Conservation (phyloP, 2,329 filamentous ascomycete genomes). For the Penicillium sp. region DNA sequence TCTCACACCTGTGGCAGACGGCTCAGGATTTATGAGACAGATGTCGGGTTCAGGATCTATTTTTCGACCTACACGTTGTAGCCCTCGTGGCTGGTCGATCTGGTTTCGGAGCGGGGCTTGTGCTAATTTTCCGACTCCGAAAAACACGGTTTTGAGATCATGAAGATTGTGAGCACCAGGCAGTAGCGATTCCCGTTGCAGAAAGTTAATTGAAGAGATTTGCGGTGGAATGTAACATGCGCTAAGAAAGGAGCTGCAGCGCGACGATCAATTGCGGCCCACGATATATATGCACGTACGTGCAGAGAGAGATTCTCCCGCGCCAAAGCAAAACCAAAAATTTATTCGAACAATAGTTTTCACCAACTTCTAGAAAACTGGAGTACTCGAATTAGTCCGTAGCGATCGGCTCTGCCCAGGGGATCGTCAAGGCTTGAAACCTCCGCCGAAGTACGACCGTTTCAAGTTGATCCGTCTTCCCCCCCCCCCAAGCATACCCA, state of each 20-base stretch:
- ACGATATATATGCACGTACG: slow-evolving; percentile 6
- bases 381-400: neutral
- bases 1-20: neutral
- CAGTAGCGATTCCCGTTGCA: neutral
- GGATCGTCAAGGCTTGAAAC: slow-evolving; percentile 19
- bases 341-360: slow-evolving; percentile 5
- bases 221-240: neutral
- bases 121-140: neutral
- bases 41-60: neutral
- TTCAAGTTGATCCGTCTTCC: slow-evolving; percentile 14
- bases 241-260: neutral
- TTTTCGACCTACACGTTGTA: neutral
- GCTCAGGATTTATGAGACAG: slow-evolving; percentile 20
- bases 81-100: slow-evolving; percentile 4
- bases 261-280: neutral
- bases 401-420: slow-evolving; percentile 3
- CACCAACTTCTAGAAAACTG: slow-evolving; percentile 3
- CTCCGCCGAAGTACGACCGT: slow-evolving; percentile 17
- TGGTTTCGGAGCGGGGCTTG: neutral
- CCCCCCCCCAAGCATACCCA: neutral
- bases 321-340: neutral
- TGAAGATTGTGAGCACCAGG: neutral
- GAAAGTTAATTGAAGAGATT: neutral
- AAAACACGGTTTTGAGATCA: neutral
- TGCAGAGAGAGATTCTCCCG: slow-evolving; percentile 5